A percentile compares a stretch with the other conserved stretches of the same genome.
Conservation (phyloP, 202 grass and related monocot genomes). For the Dendrocalamus latiflorus region DNA sequence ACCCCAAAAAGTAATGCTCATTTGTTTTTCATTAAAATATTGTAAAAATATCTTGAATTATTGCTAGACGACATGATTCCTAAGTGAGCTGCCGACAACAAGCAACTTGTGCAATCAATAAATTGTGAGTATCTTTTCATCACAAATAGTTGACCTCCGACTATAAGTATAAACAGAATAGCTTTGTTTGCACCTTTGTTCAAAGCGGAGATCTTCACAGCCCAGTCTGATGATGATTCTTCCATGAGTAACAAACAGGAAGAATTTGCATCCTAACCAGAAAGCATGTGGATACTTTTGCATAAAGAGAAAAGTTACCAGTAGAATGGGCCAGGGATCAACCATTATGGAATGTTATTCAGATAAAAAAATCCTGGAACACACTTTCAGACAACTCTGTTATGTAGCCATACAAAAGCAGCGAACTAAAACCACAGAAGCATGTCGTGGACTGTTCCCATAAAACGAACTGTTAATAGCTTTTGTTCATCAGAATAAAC, state of each 20-base stretch:
- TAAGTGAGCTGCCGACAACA: not conserved
- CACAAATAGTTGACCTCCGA: slow-evolving; percentile 8
- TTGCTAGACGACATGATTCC: not conserved
- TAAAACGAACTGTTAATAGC: not conserved
- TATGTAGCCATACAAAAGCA: not conserved
- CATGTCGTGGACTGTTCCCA: not conserved
- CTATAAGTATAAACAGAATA: not conserved
- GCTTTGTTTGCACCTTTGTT: slow-evolving; percentile 19
- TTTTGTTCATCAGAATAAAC: slow-evolving; percentile 33
- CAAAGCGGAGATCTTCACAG: not conserved
- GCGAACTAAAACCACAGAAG: not conserved
- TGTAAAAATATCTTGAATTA: not conserved
- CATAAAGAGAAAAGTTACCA: not conserved
- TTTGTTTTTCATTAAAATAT: not conserved
- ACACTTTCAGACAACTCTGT: not conserved
- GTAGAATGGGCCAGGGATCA: not conserved
- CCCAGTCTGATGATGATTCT: not conserved
- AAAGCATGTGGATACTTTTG: not conserved
- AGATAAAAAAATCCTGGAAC: not conserved
- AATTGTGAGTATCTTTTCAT: not conserved
- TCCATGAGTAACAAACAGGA: not conserved
- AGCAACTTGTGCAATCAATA: not conserved
- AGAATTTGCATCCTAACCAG: not conserved
- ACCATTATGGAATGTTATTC: not conserved
- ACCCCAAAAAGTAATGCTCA: not conserved